These are phyloP conservation scores for Seiridium cupressi DNA, from an alignment of 2,329 filamentous ascomycete genomes.

Conservation along the genomic window DNA sequence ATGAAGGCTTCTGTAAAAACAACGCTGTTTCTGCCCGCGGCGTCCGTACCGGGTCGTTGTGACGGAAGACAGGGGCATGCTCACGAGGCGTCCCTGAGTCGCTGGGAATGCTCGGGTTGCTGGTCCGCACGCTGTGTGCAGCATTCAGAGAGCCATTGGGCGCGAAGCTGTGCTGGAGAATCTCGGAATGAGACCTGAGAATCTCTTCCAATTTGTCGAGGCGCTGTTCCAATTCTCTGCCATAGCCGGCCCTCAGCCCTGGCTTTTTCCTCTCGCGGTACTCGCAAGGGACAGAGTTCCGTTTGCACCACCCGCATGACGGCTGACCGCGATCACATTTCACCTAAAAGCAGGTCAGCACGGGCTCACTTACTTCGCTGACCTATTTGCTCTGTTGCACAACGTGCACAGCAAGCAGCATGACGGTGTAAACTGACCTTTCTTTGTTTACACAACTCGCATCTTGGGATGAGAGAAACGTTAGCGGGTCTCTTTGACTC, in stretches of 20 bases:
- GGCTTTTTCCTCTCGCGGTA: conserved; percentile 70
- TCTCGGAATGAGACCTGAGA: conserved; percentile 63
- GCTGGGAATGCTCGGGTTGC: conserved; percentile 48
- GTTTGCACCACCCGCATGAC: conserved; percentile 66
- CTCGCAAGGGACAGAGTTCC: conserved; percentile 62
- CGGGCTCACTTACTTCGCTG: neutral
- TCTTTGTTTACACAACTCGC: conserved; percentile 77
- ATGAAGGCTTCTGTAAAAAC: conserved; percentile 60
- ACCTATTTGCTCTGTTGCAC: neutral
- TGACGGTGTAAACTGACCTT: conserved; percentile 45
- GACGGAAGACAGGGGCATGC: conserved; percentile 42
- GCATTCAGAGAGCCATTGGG: conserved; percentile 31
- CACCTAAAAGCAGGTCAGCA: conserved; percentile 40
- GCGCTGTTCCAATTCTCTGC: conserved; percentile 70
- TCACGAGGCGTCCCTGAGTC: conserved; percentile 58
- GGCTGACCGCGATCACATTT: conserved; percentile 77
- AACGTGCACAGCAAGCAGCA: neutral
- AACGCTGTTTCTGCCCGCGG: conserved; percentile 57
- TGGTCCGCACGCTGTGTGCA: conserved; percentile 44
- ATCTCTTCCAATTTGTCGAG: conserved; percentile 69
- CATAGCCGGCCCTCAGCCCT: conserved; percentile 65
- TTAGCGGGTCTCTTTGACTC: conserved; percentile 33
- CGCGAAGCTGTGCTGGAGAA: conserved; percentile 56
- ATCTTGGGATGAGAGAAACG: conserved; percentile 42
- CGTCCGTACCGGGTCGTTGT: conserved; percentile 48